Evolutionary conservation across 345 rosid species (phyloP), one percentile per base, ranked within the genome.

Genomic region (Arabidopsis suecica): DNA sequence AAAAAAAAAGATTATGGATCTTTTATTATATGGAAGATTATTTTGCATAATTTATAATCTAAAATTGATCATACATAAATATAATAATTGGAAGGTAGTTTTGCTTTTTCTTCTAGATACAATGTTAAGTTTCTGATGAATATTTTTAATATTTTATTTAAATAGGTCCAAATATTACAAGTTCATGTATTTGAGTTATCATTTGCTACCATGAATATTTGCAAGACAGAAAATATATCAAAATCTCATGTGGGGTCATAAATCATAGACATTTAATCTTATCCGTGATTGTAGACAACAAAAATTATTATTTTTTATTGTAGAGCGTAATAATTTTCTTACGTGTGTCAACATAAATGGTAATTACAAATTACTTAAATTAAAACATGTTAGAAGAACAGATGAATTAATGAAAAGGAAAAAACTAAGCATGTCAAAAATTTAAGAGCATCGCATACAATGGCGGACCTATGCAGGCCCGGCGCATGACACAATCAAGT

Each of bases 171-270:
- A 34, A 61, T 51, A 41, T 68, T 33, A 41, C 63, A 61, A 68
- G 62, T 53, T 41, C 57, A 77, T 70, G 72, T 47, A 54, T 62
- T 54, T 53, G 54, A 57, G 53, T 25, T 60, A 69, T 44, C 71
- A 69, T 69, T 54, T 53, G 70, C 51, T 69, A 62, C 51, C 32
- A 62, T 55, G 53, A 51, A 61, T n/a, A 51, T 42, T 61, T 76
- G 41, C 47, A 61, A 54, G 80, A 77, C 72, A 70, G 23, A 14
- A 77, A 51, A 77, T 57, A 70, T 54, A 54, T 75, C 56, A 54
- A 44, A 61, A 62, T 76, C 65, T 55, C 55, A 54, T 57, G 80
- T 77, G 40, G 80, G 80, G 72, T 56, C 67, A 12, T 76, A 42
- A 53, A 76, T 53, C 63, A 68, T 68, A 51, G 41, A 62, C 50